Conservation (phyloP, 2,329 filamentous ascomycete genomes). For the Exserohilum rostratum region DNA sequence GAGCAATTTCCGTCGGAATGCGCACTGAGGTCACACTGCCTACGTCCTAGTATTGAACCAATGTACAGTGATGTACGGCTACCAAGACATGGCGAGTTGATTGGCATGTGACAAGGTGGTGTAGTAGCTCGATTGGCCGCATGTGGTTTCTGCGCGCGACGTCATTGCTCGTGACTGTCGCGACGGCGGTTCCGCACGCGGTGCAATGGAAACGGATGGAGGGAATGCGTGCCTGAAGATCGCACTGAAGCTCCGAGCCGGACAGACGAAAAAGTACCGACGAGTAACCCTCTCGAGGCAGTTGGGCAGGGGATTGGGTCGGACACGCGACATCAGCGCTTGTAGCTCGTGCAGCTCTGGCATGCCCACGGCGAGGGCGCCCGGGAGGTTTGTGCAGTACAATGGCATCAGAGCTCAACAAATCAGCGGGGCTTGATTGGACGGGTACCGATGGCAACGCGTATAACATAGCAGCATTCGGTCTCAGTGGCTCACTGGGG, state of each 20-base stretch:
- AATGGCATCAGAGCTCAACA: conserved; percentile 13
- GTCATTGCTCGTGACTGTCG: conserved; percentile 13
- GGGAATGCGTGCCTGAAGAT: conserved; percentile 21
- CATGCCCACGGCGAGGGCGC: conserved; percentile 2
- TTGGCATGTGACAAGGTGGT: conserved; percentile 8
- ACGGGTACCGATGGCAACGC: conserved; percentile 7
- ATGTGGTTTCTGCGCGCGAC: conserved; percentile 8
- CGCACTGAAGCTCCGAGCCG: background rate
- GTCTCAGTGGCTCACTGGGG: conserved; percentile 23
- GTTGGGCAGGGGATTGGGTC: background rate
- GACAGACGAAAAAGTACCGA: background rate
- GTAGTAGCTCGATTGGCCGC: conserved; percentile 8
- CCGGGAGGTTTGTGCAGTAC: conserved; percentile 6
- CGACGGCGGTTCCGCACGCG: conserved; percentile 18
- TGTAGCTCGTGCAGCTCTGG: conserved; percentile 6
- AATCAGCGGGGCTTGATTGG: conserved; percentile 25
- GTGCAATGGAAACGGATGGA: conserved; percentile 9
- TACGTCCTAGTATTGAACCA: background rate
- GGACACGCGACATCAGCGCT: conserved; percentile 13
- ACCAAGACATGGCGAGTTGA: background rate
- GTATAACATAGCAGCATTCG: conserved; percentile 12
- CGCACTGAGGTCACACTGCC: conserved; percentile 15
- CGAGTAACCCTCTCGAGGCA: background rate
- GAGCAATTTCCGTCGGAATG: conserved; percentile 1
- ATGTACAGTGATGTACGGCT: conserved; percentile 11